phyloP scores from a whole-genome alignment of 257 asterid genomes.

The Solanum megistacrolobum region DNA sequence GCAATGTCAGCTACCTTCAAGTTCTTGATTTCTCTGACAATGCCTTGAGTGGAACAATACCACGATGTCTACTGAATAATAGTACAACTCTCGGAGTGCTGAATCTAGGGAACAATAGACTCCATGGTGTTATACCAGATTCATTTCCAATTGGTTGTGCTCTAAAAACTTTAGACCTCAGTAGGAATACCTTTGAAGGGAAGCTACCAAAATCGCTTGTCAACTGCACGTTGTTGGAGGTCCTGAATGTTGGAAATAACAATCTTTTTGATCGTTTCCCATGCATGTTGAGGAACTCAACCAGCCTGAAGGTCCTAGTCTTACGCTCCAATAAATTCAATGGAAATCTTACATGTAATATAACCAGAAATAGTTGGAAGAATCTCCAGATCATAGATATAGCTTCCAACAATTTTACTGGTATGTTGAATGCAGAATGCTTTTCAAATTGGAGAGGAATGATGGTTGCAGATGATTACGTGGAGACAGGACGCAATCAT shows the following conservation, averaged over 20 bases:
- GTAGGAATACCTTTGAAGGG: conserved; percentile 21
- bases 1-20: no score
- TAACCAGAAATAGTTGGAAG: conserved; percentile 4
- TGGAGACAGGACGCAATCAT: background rate
- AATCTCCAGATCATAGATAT: conserved; percentile 28
- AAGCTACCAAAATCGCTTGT: conserved; percentile 26
- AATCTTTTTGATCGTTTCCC: conserved; percentile 30
- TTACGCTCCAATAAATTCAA: conserved; percentile 9
- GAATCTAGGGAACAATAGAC: conserved; percentile 23
- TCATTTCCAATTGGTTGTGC: conserved; percentile 10
- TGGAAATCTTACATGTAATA: conserved; percentile 17
- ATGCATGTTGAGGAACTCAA: background rate
- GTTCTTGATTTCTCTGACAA: no score
- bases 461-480: background rate
- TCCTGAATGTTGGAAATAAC: conserved; percentile 38
- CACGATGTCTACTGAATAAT: background rate
- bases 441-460: conserved; percentile 19
- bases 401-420: conserved; percentile 21
- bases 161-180: conserved; percentile 29
- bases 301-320: conserved; percentile 9
- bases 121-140: conserved; percentile 26
- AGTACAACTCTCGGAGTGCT: conserved; percentile 2
- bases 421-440: background rate
- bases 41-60: no score
- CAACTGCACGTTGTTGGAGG: conserved; percentile 27